phyloP scores from a whole-genome alignment of 2,329 filamentous ascomycete species.

The Nigrospora oryzae region DNA sequence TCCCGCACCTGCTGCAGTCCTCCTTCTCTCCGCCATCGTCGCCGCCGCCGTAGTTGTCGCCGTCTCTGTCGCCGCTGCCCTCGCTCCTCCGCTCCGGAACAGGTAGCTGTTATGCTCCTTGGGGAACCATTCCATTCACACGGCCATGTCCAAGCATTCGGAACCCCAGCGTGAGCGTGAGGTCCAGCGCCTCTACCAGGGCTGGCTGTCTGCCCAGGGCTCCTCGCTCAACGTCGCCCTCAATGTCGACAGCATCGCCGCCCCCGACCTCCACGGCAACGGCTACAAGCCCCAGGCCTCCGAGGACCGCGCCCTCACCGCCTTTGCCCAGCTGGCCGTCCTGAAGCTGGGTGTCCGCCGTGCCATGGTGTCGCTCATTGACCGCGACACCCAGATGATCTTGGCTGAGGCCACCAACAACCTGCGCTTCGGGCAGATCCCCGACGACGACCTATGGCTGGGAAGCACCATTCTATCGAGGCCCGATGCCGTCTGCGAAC shows the following conservation, averaged over 20 bases:
- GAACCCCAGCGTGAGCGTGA: conserved; percentile 16
- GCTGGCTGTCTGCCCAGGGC: conserved; percentile 21
- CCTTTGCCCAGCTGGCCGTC: conserved; percentile 41
- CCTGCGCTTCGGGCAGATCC: conserved; percentile 21
- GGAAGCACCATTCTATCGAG: conserved; percentile 18
- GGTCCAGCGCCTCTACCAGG: conserved; percentile 20
- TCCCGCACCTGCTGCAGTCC: too few species aligned
- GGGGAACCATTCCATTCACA: too few species aligned
- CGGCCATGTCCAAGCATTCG: too few species aligned
- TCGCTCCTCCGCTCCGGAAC: too few species aligned
- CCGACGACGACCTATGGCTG: conserved; percentile 24
- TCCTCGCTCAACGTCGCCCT: conserved; percentile 21
- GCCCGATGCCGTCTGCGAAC: conserved; percentile 24
- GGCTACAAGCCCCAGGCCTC: conserved; percentile 16
- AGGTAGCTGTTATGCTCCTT: too few species aligned
- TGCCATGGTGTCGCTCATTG: conserved; percentile 16
- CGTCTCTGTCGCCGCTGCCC: too few species aligned
- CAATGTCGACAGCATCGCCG: conserved; percentile 19
- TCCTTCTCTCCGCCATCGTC: too few species aligned
- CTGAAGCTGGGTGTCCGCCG: conserved; percentile 14
- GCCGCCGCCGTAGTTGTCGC: too few species aligned
- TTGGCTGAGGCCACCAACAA: conserved; percentile 42
- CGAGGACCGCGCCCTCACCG: conserved; percentile 20
- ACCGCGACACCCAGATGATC: conserved; percentile 35
- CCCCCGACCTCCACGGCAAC: conserved; percentile 10